Base-by-base conservation (phyloP, 1,139 yeast species). In the Hemisphaericaspora lyxosophila region DNA sequence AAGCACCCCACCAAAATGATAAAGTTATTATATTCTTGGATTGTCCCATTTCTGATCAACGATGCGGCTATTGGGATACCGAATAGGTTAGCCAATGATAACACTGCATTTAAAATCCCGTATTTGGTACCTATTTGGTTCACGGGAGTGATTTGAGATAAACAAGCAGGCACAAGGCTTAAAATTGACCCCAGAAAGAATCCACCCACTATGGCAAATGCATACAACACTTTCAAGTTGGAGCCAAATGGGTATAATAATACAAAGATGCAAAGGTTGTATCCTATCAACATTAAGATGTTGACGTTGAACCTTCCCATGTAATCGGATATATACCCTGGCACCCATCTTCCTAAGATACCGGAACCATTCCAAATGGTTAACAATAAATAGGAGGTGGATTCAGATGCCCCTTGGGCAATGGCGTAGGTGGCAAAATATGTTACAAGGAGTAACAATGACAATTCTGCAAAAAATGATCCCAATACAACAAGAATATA, bases 301-400 rank as follows among this genome's bases (percentile, higher is more conserved):
- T 75, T 73, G 14, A 80, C 65, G 49, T 81, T 82, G 56, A 75
- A 81, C 26, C 76, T 64, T 0, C 89, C 89, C 22, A 73, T 43
- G 41, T 56, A 69, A 41, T 64, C 75, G 42, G 83, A 84, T 0
- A 81, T 71, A 7, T 73, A 46, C 22, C 82, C 80, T 1, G 86
- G 82, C 5, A 78, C 48, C 39, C 71, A 70, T 42, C 88, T 60
- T 1, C 87, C 88, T 3, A 72, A 46, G 12, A 80, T 67, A 5
- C 87, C 86, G 2, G 76, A 63, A 1, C 80, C 82, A 57, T 80
- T 82, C 49, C 72, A 65, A 7, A 77, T 65, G 0, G 86, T 79
- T 26, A 80, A 63, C 23, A 81, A 56, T 11, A 76, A 49, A 48
- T 76, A 75, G 0, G 85, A 65, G 5, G 66, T 57, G n/a, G 78